Percentiles rank a stretch among this genome's conserved stretches.
phyloP scores from a whole-genome alignment of 164 flowering plant species.

The Stephania japonica region DNA sequence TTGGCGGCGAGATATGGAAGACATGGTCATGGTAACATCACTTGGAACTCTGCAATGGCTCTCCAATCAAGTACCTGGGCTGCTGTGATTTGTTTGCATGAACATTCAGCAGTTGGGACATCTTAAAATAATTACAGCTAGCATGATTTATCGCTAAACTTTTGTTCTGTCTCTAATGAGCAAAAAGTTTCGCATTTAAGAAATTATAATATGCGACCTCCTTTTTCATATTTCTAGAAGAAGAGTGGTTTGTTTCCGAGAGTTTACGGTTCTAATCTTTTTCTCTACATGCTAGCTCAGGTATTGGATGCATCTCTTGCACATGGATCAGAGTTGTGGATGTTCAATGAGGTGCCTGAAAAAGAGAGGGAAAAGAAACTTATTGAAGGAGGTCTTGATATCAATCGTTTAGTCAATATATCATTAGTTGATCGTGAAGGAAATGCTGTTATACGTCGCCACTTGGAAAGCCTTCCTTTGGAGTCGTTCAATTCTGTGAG shows the following conservation, averaged over 20 bases:
- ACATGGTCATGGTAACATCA: constrained; percentile 76
- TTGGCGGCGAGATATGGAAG: constrained; percentile 93
- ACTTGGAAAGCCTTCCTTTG: constrained; percentile 80
- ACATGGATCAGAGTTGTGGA: constrained; percentile 73
- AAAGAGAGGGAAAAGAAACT: constrained; percentile 70
- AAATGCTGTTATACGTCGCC: constrained; percentile 79
- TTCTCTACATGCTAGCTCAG: constrained; percentile 29
- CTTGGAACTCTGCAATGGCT: constrained; percentile 15
- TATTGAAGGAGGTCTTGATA: constrained; percentile 69
- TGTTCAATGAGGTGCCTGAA: constrained; percentile 82
- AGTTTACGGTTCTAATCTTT: neutral
- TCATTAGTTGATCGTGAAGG: constrained; percentile 66
- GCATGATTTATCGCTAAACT: neutral
- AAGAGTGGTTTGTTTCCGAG: neutral
- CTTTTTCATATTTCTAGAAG: neutral
- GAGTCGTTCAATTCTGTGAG: constrained; percentile 79
- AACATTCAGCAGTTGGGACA: constrained; percentile 19
- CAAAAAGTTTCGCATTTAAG: neutral
- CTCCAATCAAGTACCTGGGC: constrained; percentile 21
- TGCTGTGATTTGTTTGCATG: constrained; percentile 17
- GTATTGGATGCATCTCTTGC: constrained; percentile 81
- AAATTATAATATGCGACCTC: neutral
- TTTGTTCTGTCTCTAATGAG: neutral
- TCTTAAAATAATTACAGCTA: constrained; percentile 9
- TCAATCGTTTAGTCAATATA: constrained; percentile 48